phyloP scores from a whole-genome alignment of 1,284 basidiomycete species.

The Cutaneotrichosporon mucoides region DNA sequence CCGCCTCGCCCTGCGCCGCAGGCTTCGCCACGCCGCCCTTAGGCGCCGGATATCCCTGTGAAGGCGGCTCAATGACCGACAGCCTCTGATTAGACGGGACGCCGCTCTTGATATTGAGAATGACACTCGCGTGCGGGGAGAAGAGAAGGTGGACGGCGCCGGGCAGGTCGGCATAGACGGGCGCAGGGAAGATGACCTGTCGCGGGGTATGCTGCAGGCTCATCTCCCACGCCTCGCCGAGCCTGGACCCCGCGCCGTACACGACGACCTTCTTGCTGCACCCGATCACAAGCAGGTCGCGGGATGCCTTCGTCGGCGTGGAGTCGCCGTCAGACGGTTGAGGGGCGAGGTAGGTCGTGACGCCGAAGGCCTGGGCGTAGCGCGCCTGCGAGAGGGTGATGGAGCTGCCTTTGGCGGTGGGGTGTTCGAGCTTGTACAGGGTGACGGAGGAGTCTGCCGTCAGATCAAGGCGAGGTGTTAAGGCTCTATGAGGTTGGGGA shows the following conservation, averaged over 20 bases:
- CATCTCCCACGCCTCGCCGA: conserved; percentile 55
- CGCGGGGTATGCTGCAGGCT: conserved; percentile 79
- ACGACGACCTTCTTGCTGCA: conserved; percentile 79
- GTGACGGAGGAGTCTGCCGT: conserved; percentile 45
- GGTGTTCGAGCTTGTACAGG: conserved; percentile 57
- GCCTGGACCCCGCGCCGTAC: conserved; percentile 44
- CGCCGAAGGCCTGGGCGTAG: conserved; percentile 72
- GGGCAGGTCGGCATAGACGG: conserved; percentile 38
- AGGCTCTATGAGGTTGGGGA: not conserved
- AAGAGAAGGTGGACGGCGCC: conserved; percentile 55
- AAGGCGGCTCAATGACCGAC: conserved; percentile 64
- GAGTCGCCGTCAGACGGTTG: conserved; percentile 49
- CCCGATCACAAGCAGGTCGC: conserved; percentile 66
- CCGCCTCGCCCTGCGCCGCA: not conserved
- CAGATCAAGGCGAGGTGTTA: conserved; percentile 4
- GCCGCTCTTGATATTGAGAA: conserved; percentile 59
- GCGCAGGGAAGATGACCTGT: conserved; percentile 38
- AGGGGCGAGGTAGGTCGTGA: conserved; percentile 39
- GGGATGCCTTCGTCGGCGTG: conserved; percentile 61
- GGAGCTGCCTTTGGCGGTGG: conserved; percentile 57
- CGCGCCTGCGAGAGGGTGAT: conserved; percentile 69
- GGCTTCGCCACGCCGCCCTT: conserved; percentile 4
- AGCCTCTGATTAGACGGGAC: conserved; percentile 62
- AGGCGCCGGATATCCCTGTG: conserved; percentile 12
- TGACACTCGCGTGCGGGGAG: conserved; percentile 69